Evolutionary conservation across 257 asterid species (phyloP).

Genomic region (Solanum pinnatisectum): DNA sequence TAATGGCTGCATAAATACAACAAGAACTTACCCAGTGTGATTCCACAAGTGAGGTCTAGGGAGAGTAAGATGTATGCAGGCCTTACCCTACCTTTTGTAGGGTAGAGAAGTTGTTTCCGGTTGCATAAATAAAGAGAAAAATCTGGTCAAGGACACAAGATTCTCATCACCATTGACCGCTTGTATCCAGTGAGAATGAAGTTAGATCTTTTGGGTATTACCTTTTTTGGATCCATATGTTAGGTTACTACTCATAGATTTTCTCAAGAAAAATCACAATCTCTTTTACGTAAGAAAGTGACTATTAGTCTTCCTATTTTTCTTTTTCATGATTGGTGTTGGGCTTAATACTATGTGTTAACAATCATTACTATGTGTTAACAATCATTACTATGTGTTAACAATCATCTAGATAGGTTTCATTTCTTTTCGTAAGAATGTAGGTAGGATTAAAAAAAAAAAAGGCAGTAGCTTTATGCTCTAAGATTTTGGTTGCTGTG

Average conservation of each 20-base stretch:
- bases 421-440: not conserved
- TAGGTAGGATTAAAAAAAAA: not conserved
- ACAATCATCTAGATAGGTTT: not conserved
- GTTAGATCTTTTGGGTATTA: not conserved
- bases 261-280: not conserved
- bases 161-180: not conserved
- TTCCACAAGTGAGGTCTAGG: not conserved
- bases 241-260: not conserved
- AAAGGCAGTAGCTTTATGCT: not conserved
- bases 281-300: not conserved
- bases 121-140: not conserved
- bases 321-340: not conserved
- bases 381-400: not conserved
- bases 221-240: not conserved
- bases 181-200: not conserved
- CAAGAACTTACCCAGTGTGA: not conserved
- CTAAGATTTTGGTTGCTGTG: not conserved
- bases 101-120: not conserved
- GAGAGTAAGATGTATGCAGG: not conserved
- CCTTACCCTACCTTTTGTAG: not conserved
- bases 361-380: too few relatives aligned
- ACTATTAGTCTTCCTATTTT: not conserved
- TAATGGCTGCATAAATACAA: not conserved
- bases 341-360: not conserved
- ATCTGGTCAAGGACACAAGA: not conserved